phyloP scores from a whole-genome alignment of 129 eudicot species.

The Escallonia rubra region DNA sequence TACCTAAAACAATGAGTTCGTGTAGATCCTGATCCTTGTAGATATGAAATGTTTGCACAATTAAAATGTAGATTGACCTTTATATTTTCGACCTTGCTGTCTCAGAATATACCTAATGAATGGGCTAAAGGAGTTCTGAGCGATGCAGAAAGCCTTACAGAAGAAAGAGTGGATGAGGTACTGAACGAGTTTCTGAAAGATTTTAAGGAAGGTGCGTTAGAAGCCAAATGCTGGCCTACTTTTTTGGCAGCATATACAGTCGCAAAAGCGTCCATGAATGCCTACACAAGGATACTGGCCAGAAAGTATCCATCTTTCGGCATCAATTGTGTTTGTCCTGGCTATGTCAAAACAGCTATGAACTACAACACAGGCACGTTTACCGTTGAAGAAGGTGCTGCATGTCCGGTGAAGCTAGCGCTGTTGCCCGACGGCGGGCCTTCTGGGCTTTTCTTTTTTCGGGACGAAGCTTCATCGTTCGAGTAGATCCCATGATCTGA shows the following conservation, averaged over 20 bases:
- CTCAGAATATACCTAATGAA: neutral
- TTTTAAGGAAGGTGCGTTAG: constrained; percentile 32
- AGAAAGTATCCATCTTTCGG: constrained; percentile 30
- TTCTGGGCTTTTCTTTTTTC: constrained; percentile 49
- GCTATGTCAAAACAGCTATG: constrained; percentile 50
- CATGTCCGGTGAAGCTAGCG: constrained; percentile 34
- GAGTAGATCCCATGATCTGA: neutral
- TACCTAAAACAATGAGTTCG: too few species aligned
- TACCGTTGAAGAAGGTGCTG: constrained; percentile 56
- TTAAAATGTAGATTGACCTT: too few species aligned
- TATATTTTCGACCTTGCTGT: neutral
- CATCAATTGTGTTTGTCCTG: constrained; percentile 58
- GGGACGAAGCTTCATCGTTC: constrained; percentile 21
- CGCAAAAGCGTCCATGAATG: constrained; percentile 65
- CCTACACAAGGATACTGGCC: constrained; percentile 68
- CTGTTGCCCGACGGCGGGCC: constrained; percentile 34
- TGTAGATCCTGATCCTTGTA: too few species aligned
- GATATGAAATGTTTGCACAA: too few species aligned
- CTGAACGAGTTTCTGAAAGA: constrained; percentile 44
- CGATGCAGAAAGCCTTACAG: constrained; percentile 37
- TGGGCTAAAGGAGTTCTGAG: constrained; percentile 14
- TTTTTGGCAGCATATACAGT: constrained; percentile 39
- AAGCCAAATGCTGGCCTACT: constrained; percentile 51
- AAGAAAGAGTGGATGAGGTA: constrained; percentile 48
- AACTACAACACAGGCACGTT: constrained; percentile 28